Conservation (phyloP, 1,284 basidiomycete species). For the Apiotrichum sp. region DNA sequence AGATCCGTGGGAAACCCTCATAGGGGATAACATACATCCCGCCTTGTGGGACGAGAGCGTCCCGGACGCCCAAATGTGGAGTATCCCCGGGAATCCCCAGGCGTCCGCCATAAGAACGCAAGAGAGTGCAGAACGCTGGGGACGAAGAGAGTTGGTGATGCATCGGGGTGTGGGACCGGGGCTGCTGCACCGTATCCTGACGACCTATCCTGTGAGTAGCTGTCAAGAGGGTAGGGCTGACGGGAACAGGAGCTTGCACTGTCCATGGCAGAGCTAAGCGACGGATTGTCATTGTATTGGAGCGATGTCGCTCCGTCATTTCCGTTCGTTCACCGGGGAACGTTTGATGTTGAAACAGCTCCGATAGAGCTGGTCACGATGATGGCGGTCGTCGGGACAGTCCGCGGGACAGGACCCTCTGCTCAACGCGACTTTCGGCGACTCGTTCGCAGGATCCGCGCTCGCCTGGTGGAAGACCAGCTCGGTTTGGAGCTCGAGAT, state of each 20-base stretch:
- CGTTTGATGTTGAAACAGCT: constrained; percentile 30
- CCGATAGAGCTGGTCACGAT: constrained; percentile 31
- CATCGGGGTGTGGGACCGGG: constrained; percentile 3
- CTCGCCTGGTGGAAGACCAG: constrained; percentile 26
- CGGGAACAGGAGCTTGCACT: constrained; percentile 19
- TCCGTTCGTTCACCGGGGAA: constrained; percentile 39
- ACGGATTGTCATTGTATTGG: constrained; percentile 31
- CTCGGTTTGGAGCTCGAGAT: constrained; percentile 36
- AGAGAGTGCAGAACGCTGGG: constrained; percentile 14
- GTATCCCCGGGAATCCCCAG: constrained; percentile 8
- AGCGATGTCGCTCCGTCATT: constrained; percentile 29
- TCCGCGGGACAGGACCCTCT: not conserved
- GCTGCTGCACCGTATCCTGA: constrained; percentile 15
- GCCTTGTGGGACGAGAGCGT: constrained; percentile 9
- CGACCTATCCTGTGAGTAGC: constrained; percentile 22
- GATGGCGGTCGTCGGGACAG: constrained; percentile 33
- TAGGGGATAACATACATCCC: constrained; percentile 15
- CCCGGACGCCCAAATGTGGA: constrained; percentile 13
- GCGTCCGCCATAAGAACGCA: constrained; percentile 14
- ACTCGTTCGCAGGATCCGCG: constrained; percentile 24
- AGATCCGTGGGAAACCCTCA: constrained; percentile 20
- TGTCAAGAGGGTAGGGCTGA: not conserved
- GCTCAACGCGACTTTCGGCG: constrained; percentile 8
- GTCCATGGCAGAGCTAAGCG: constrained; percentile 18
- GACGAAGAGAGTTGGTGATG: not conserved